phyloP scores from a whole-genome alignment of 2,329 filamentous ascomycete species.

The Celoporthe dispersa region DNA sequence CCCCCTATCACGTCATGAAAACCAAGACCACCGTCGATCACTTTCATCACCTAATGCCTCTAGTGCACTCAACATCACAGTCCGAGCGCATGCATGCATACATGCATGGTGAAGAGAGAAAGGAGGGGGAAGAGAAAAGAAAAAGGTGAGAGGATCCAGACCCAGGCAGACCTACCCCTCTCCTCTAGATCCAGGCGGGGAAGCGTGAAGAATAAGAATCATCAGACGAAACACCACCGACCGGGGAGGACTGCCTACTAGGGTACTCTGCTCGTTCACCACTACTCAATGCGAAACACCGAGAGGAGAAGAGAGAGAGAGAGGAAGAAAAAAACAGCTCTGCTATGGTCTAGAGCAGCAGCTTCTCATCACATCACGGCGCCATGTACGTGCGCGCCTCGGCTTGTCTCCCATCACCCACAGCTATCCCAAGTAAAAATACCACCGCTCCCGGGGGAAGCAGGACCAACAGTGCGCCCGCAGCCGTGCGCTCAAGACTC shows the following conservation, averaged over 20 bases:
- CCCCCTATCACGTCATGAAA: no score
- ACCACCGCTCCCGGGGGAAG: no score
- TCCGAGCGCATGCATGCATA: constrained; percentile 1
- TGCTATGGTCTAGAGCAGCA: not conserved
- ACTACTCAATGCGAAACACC: constrained; percentile 1
- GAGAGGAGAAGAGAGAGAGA: not conserved
- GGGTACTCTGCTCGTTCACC: not conserved
- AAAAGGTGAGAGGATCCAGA: no score
- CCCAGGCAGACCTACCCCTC: not conserved
- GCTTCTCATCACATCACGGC: not conserved
- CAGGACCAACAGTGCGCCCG: not conserved
- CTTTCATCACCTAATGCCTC: not conserved
- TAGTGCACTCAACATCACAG: not conserved
- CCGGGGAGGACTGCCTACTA: not conserved
- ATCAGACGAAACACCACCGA: constrained; percentile 5
- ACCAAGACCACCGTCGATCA: no score
- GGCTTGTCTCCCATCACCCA: not conserved
- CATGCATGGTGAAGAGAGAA: not conserved
- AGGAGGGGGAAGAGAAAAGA: not conserved
- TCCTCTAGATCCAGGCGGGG: not conserved
- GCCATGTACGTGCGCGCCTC: no score
- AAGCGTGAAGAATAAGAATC: not conserved
- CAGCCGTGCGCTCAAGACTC: not conserved
- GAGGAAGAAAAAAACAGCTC: not conserved
- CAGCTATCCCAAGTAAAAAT: no score